These are phyloP conservation scores for Chrysoporthe austroafricana DNA, from an alignment of 2,329 filamentous ascomycete genomes.

Conservation along the genomic window DNA sequence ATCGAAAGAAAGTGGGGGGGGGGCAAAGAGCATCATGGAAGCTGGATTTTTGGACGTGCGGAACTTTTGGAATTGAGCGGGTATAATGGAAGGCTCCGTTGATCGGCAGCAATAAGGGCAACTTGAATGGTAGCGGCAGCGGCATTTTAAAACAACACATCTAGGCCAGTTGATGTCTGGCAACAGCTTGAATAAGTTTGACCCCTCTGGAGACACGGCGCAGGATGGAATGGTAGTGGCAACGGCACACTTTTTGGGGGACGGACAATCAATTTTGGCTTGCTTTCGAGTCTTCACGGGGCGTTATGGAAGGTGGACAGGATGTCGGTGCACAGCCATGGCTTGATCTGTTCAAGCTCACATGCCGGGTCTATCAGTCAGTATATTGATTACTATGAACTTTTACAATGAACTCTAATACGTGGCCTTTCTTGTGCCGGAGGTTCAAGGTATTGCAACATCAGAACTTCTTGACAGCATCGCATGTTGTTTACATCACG, in stretches of 20 bases:
- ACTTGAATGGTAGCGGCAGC: background rate
- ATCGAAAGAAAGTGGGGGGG: background rate
- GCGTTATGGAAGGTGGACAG: background rate
- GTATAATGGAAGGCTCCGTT: background rate
- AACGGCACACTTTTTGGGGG: background rate
- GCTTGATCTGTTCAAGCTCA: background rate
- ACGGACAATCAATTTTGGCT: background rate
- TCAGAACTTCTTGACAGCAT: background rate
- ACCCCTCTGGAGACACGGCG: background rate
- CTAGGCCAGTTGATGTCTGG: background rate
- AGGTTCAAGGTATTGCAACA: background rate
- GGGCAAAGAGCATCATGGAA: background rate
- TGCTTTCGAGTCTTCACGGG: background rate
- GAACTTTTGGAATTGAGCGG: background rate
- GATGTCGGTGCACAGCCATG: constrained; percentile 1
- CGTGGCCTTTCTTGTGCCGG: background rate
- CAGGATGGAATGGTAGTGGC: background rate
- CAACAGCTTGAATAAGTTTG: background rate
- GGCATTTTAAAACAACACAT: background rate
- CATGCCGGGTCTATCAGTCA: background rate
- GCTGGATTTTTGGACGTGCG: background rate
- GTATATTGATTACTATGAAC: background rate
- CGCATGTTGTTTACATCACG: background rate
- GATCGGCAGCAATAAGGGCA: background rate
- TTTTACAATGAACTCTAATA: background rate